Evolutionary conservation across 1,284 basidiomycete species (phyloP), one percentile per base, ranked within the genome.

Genomic region (Meira nashicola): DNA sequence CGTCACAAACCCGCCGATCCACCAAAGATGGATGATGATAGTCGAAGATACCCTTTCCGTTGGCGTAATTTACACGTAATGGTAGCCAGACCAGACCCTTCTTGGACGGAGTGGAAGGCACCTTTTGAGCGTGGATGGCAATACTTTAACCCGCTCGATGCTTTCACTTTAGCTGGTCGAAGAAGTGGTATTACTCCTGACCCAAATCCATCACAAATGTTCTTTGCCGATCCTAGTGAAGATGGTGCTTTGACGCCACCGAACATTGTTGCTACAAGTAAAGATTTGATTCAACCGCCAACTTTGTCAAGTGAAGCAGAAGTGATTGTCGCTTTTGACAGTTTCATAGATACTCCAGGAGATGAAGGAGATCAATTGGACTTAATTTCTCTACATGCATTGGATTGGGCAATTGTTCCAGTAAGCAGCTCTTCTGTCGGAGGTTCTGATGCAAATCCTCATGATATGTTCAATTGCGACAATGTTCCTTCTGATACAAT

Each of bases 1-100:
- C 49, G 40, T n/a, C 48, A 58, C 39, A 39, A 48, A 33, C 56
- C 56, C 1, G 56, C 40, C 5, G 56, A 58, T 25, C 56, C 56
- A 17, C 56, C 56, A n/a, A 39, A 58, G 37, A 58, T 54, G 50
- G 43, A 28, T 6, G 56, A 58, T 17, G 38, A 39, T 11, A 38
- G 21, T 28, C 40, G 44, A 17, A 52, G 37, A 38, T 58, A 58
- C 19, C 56, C 56, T 21, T 58, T 9, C 48, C 39, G 56, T 40
- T 19, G 23, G n/a, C 28, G 56, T n/a, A 17, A 19, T 21, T 17
- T 58, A n/a, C 53, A 37, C 12, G 17, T 58, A 7, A 40, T 50
- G 38, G 47, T 58, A 40, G 56, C 56, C 6, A 57, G 56, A 41
- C 56, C 56, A 5, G 50, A 51, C 14, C 28, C 52, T n/a, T 23